Conservation (phyloP, 1,284 basidiomycete genomes). For the Heterobasidion annosum region DNA sequence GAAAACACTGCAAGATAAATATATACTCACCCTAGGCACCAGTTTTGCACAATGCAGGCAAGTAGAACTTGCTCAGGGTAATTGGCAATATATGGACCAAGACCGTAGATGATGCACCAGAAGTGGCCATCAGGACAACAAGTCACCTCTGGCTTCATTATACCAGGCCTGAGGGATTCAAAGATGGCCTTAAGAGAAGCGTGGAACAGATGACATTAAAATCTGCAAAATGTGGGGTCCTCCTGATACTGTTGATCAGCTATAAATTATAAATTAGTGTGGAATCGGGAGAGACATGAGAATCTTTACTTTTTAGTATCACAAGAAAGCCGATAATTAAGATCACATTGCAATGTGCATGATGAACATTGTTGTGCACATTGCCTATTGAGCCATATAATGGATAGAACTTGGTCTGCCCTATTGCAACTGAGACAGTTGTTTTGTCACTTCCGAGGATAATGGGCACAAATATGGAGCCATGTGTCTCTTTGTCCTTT, state of each 20-base stretch:
- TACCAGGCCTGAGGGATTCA: conserved; percentile 4
- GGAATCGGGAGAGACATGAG: not conserved
- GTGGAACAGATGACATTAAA: conserved; percentile 12
- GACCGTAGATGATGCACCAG: not conserved
- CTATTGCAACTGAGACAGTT: conserved; percentile 17
- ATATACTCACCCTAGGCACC: conserved; percentile 3
- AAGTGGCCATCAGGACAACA: conserved; percentile 12
- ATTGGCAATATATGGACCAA: conserved; percentile 16
- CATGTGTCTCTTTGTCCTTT: conserved; percentile 7
- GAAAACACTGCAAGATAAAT: not conserved
- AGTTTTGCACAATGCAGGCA: not conserved
- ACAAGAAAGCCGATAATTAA: conserved; percentile 15
- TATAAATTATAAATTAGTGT: not conserved
- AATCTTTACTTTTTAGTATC: conserved; percentile 14
- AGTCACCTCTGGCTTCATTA: conserved; percentile 10
- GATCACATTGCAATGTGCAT: conserved; percentile 13
- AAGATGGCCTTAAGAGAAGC: conserved; percentile 9
- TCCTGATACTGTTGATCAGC: conserved; percentile 3
- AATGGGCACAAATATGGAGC: conserved; percentile 4
- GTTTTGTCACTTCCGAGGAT: conserved; percentile 17
- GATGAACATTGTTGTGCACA: conserved; percentile 15
- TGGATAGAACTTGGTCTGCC: conserved; percentile 14
- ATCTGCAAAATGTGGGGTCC: conserved; percentile 9
- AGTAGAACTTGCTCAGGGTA: conserved; percentile 14
- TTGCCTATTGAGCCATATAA: conserved; percentile 14